Conservation (phyloP, 768 basidiomycete genomes). For the Boletus tomentosulus region DNA sequence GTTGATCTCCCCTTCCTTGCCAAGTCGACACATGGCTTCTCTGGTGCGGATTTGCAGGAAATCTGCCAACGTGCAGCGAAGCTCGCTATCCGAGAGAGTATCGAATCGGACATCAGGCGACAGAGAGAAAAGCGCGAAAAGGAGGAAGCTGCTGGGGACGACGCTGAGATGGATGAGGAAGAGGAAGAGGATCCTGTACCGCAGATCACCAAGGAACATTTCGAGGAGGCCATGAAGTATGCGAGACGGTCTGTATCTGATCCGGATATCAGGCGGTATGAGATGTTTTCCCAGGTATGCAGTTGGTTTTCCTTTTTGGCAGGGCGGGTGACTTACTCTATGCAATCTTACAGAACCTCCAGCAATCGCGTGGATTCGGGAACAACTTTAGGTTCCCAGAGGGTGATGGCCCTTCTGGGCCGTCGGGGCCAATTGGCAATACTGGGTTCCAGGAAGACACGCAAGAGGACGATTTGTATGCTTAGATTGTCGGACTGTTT, state of each 20-base stretch:
- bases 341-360: slow-evolving; percentile 59
- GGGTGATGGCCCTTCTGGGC: slow-evolving; percentile 36
- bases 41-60: slow-evolving; percentile 99
- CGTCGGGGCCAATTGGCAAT: slow-evolving; percentile 53
- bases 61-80: slow-evolving; percentile 98
- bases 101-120: slow-evolving; percentile 83
- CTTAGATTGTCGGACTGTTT: slow-evolving; percentile 36
- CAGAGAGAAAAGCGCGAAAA: slow-evolving; percentile 77
- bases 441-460: slow-evolving; percentile 81
- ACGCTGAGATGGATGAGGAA: slow-evolving; percentile 69
- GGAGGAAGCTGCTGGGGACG: slow-evolving; percentile 63
- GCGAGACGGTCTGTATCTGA: slow-evolving; percentile 97
- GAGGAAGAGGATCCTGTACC: slow-evolving; percentile 87
- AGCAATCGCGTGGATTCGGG: slow-evolving; percentile 90
- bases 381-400: slow-evolving; percentile 99
- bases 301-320: neutral
- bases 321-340: neutral
- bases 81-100: slow-evolving; percentile 91
- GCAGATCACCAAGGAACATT: slow-evolving; percentile 85
- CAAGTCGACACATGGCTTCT: slow-evolving; percentile 94
- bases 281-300: slow-evolving; percentile 91
- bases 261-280: slow-evolving; percentile 94
- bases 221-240: slow-evolving; percentile 98
- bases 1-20: slow-evolving; percentile 86
- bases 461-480: slow-evolving; percentile 89